phyloP scores from a whole-genome alignment of 2,329 filamentous ascomycete species.

The Claviceps cyperi region DNA sequence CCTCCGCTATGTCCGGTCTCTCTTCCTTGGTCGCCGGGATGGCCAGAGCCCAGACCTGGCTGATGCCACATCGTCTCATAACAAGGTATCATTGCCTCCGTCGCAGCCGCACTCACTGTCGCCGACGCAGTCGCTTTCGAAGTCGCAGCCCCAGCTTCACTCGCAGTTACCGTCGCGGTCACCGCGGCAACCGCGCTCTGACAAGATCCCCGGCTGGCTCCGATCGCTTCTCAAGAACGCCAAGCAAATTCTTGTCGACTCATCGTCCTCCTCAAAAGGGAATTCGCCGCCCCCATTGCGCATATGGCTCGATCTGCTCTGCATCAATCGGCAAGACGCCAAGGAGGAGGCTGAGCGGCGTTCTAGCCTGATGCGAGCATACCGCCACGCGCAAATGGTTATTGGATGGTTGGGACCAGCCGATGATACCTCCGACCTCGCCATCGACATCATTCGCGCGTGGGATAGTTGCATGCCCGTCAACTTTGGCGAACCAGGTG shows the following conservation, averaged over 20 bases:
- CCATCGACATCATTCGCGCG: constrained; percentile 12
- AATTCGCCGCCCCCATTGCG: constrained; percentile 9
- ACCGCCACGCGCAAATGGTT: constrained; percentile 17
- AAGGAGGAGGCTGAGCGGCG: constrained; percentile 15
- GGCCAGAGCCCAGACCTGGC: constrained; percentile 1
- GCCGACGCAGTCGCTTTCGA: background rate
- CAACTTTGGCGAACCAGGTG: constrained; percentile 20
- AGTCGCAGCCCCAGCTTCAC: background rate
- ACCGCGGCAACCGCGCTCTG: constrained; percentile 5
- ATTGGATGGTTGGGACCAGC: constrained; percentile 20
- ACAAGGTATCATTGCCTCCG: too few relatives aligned
- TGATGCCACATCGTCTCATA: too few relatives aligned
- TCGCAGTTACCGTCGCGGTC: constrained; percentile 6
- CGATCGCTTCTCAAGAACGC: constrained; percentile 9
- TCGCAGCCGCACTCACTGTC: background rate
- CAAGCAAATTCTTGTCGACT: constrained; percentile 5
- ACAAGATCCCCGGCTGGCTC: constrained; percentile 10
- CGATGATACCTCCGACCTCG: constrained; percentile 14
- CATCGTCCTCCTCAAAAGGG: background rate
- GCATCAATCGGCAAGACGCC: constrained; percentile 15
- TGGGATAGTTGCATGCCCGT: constrained; percentile 18
- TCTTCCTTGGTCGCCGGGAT: constrained; percentile 14
- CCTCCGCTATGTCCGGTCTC: constrained; percentile 17
- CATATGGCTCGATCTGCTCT: constrained; percentile 19
- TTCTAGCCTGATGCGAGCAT: constrained; percentile 16